Evolutionary conservation across 2,329 filamentous ascomycete species (phyloP).

Genomic region (Reticulascus tulasneorum): DNA sequence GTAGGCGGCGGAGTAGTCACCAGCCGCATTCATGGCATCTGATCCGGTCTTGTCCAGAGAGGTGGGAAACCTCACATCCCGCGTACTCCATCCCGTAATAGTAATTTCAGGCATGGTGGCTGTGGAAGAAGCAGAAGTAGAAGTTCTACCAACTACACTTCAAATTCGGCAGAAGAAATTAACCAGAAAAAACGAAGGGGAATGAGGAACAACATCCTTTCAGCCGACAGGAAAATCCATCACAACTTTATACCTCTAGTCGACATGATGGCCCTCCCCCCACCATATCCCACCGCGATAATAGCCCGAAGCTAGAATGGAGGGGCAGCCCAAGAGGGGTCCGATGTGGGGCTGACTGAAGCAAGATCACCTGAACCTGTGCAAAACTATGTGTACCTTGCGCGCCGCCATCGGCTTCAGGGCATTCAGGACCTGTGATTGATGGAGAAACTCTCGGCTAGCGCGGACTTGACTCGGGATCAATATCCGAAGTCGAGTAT

Average conservation of each 20-base stretch:
- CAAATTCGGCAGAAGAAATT: conserved; percentile 1
- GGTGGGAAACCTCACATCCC: conserved; percentile 80
- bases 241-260: too few relatives aligned
- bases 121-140: background rate
- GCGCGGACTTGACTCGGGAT: too few relatives aligned
- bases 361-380: too few relatives aligned
- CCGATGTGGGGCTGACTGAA: conserved; percentile 9
- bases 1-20: conserved; percentile 92
- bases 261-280: too few relatives aligned
- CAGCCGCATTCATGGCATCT: conserved; percentile 93
- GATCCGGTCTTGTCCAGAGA: conserved; percentile 94
- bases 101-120: conserved; percentile 54
- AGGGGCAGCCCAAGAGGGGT: conserved; percentile 14
- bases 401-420: too few relatives aligned
- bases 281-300: too few relatives aligned
- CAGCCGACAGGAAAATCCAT: too few relatives aligned
- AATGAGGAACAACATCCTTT: background rate
- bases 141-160: too few relatives aligned
- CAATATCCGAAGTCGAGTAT: background rate
- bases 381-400: too few relatives aligned
- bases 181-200: conserved; percentile 1
- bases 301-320: conserved; percentile 1
- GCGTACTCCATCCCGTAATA: conserved; percentile 67
- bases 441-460: conserved; percentile 27
- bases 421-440: conserved; percentile 18